These are phyloP conservation scores for Pleodorina starrii DNA, from an alignment of 139 green algal genomes.

Conservation along the genomic window DNA sequence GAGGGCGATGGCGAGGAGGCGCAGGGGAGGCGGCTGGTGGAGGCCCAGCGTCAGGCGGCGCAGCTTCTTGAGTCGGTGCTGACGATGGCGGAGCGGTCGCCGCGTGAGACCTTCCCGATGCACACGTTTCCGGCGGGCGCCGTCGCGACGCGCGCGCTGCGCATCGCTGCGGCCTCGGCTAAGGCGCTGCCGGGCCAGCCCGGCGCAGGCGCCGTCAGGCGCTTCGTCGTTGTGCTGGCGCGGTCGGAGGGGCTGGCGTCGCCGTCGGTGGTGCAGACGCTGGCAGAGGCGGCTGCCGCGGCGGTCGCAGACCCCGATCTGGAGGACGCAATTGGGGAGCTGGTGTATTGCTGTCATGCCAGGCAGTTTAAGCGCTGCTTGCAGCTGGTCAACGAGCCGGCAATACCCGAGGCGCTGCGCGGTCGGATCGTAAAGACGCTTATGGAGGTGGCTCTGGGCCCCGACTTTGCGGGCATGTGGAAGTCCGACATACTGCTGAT, in stretches of 20 bases:
- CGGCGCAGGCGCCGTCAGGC: not conserved
- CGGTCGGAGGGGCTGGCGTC: not conserved
- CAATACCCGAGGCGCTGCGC: not conserved
- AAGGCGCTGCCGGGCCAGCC: not conserved
- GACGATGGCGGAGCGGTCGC: not conserved
- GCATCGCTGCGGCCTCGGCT: not conserved
- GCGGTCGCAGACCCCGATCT: not conserved
- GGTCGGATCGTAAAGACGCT: not conserved
- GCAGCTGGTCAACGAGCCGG: not conserved
- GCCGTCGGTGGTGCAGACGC: too few species aligned
- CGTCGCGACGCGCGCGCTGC: not conserved
- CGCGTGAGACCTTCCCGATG: not conserved
- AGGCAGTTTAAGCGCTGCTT: not conserved
- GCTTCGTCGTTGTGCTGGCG: not conserved
- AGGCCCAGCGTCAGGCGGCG: too few species aligned
- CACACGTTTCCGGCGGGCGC: not conserved
- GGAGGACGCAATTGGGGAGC: not conserved
- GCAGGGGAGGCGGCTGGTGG: not conserved
- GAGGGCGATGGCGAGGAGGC: not conserved
- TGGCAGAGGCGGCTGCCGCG: not conserved
- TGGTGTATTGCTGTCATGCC: not conserved
- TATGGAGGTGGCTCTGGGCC: not conserved
- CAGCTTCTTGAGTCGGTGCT: not conserved
- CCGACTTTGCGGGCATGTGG: not conserved
- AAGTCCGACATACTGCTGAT: not conserved